These are phyloP conservation scores for Irineochytrium annulatum DNA, from an alignment of 192 early-diverging fungal genomes.

Conservation along the genomic window DNA sequence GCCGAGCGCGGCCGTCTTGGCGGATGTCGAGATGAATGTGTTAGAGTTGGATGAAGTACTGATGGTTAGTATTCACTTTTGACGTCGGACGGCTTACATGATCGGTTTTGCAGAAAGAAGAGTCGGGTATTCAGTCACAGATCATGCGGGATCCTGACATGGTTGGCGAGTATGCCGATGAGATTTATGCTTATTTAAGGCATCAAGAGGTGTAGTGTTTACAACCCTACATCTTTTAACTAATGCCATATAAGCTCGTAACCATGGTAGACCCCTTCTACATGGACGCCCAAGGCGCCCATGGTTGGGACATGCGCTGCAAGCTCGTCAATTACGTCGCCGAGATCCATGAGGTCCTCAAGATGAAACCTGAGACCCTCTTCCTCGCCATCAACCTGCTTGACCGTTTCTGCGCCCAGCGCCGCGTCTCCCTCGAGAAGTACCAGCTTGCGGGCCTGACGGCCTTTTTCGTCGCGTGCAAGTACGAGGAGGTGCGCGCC, in stretches of 20 bases:
- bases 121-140: too few relatives aligned
- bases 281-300: slow-evolving; percentile 60
- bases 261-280: slow-evolving; percentile 5
- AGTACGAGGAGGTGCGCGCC: slow-evolving; percentile 82
- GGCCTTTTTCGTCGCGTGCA: slow-evolving; percentile 73
- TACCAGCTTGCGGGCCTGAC: slow-evolving; percentile 86
- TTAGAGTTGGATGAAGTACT: too few relatives aligned
- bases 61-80: too few relatives aligned
- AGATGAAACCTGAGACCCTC: slow-evolving; percentile 65
- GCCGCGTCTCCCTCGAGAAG: slow-evolving; percentile 63
- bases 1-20: too few relatives aligned
- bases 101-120: too few relatives aligned
- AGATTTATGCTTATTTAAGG: slow-evolving; percentile 62
- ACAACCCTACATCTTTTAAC: not conserved
- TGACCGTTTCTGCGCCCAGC: slow-evolving; percentile 79
- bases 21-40: too few relatives aligned
- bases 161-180: slow-evolving; percentile 19
- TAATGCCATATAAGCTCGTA: slow-evolving; percentile 2
- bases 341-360: slow-evolving; percentile 59
- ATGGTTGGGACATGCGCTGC: slow-evolving; percentile 78
- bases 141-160: too few relatives aligned
- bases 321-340: slow-evolving; percentile 81
- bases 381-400: slow-evolving; percentile 84
- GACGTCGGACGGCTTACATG: too few relatives aligned
- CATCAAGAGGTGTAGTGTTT: slow-evolving; percentile 9